Conservation (phyloP, 768 basidiomycete species). For the Mycena maculata region DNA sequence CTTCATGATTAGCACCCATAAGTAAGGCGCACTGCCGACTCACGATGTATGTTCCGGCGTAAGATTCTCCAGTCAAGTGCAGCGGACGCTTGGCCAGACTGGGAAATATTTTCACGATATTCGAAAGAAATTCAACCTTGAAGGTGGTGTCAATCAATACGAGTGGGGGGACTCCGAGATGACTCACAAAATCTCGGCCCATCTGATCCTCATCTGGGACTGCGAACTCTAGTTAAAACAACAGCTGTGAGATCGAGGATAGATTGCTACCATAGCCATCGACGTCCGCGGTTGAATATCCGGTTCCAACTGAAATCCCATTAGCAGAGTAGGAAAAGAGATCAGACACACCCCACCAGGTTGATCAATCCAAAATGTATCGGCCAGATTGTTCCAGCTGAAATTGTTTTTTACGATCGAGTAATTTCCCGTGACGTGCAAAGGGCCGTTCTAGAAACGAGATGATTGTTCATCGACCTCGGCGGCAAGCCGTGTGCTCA, state of each 20-base stretch:
- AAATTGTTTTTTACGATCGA: conserved; percentile 61
- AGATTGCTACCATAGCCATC: conserved; percentile 61
- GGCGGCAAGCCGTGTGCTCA: conserved; percentile 37
- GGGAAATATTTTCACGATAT: conserved; percentile 82
- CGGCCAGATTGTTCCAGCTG: conserved; percentile 71
- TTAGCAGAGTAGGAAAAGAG: not conserved
- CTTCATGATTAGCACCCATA: not conserved
- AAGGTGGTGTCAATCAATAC: conserved; percentile 15
- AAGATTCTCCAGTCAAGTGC: conserved; percentile 77
- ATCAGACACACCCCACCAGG: conserved; percentile 60
- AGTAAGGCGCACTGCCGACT: conserved; percentile 34
- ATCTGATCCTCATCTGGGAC: conserved; percentile 74
- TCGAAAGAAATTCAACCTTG: conserved; percentile 80
- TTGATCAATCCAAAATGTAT: conserved; percentile 80
- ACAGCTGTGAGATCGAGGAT: not conserved
- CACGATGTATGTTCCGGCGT: conserved; percentile 78
- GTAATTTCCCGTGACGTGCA: conserved; percentile 64
- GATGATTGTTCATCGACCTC: not conserved
- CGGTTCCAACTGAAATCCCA: conserved; percentile 52
- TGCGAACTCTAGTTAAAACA: conserved; percentile 30
- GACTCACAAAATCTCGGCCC: conserved; percentile 64
- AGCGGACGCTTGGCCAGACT: conserved; percentile 73
- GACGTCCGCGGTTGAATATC: conserved; percentile 72
- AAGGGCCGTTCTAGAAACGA: conserved; percentile 70
- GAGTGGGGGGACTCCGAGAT: not conserved